phyloP scores from a whole-genome alignment of 257 asterid species.

The Lycium ferocissimum region DNA sequence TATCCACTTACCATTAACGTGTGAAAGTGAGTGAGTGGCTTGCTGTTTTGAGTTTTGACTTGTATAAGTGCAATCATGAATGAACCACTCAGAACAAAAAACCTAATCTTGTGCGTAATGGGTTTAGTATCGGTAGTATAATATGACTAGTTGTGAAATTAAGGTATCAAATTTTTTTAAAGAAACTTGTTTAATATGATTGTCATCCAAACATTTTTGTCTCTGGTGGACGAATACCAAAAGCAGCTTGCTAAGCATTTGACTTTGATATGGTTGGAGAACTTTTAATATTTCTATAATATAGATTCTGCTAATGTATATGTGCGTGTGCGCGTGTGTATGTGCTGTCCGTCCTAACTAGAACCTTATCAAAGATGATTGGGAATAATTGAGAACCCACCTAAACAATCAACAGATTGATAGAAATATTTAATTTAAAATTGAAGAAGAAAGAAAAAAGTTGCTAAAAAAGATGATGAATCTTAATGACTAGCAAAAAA shows the following conservation, averaged over 20 bases:
- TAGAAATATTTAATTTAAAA: not conserved
- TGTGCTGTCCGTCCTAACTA: conserved; percentile 28
- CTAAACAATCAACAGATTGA: conserved; percentile 24
- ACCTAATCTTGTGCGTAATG: conserved; percentile 1
- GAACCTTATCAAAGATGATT: conserved; percentile 37
- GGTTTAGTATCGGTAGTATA: conserved; percentile 14
- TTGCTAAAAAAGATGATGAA: too few relatives aligned
- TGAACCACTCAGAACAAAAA: conserved; percentile 12
- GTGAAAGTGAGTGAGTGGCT: not conserved
- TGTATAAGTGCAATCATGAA: conserved; percentile 24
- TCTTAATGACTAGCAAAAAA: too few relatives aligned
- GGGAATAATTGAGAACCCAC: conserved; percentile 33
- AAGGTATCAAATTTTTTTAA: not conserved
- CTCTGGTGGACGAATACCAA: conserved; percentile 25
- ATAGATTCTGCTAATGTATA: not conserved
- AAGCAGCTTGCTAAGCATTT: conserved; percentile 33
- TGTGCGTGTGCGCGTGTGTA: not conserved
- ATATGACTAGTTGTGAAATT: conserved; percentile 3
- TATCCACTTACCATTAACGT: conserved; percentile 20
- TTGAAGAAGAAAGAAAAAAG: not conserved
- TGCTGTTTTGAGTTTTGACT: conserved; percentile 16
- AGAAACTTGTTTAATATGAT: not conserved
- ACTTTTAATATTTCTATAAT: not conserved
- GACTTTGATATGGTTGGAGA: conserved; percentile 34
- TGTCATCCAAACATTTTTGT: conserved; percentile 29